Evolutionary conservation across 139 green algal species (phyloP).

Genomic region (Chlamydomonas asymmetrica): DNA sequence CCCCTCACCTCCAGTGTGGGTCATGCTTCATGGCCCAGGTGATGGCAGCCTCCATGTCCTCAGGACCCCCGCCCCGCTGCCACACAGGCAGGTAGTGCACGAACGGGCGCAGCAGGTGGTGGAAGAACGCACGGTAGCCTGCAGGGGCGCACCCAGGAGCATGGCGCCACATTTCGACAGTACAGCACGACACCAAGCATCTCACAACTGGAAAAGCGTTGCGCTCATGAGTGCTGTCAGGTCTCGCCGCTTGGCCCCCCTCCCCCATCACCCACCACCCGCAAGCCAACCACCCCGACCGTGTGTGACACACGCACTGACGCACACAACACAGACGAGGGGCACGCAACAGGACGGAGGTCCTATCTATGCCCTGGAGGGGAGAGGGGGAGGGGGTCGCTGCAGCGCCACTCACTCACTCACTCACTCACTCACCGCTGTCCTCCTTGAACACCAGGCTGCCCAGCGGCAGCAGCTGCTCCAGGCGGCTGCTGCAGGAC

Average conservation of each 20-base stretch:
- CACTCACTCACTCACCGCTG: slow-evolving; percentile 29
- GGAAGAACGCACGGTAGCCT: slow-evolving; percentile 30
- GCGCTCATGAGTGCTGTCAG: background rate
- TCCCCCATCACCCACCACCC: background rate
- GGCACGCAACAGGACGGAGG: no score
- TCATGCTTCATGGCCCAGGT: no score
- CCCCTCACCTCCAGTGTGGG: no score
- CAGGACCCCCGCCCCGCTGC: slow-evolving; percentile 6
- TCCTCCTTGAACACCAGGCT: slow-evolving; percentile 34
- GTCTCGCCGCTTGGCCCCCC: background rate
- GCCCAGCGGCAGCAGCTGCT: slow-evolving; percentile 42
- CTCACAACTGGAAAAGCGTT: background rate
- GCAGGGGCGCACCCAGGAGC: background rate
- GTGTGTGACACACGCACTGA: no score
- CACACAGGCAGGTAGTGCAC: slow-evolving; percentile 46
- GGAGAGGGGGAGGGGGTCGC: no score
- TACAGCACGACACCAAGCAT: background rate
- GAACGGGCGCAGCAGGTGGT: slow-evolving; percentile 37
- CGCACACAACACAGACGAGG: no score
- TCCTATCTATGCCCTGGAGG: no score
- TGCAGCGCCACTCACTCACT: background rate
- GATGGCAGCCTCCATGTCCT: slow-evolving; percentile 32
- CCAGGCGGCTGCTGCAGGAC: slow-evolving; percentile 21
- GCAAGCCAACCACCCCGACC: background rate
- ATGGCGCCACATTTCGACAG: background rate